These are phyloP conservation scores for Clavispora santaluciae DNA, from an alignment of 805 yeast genomes.

Conservation along the genomic window DNA sequence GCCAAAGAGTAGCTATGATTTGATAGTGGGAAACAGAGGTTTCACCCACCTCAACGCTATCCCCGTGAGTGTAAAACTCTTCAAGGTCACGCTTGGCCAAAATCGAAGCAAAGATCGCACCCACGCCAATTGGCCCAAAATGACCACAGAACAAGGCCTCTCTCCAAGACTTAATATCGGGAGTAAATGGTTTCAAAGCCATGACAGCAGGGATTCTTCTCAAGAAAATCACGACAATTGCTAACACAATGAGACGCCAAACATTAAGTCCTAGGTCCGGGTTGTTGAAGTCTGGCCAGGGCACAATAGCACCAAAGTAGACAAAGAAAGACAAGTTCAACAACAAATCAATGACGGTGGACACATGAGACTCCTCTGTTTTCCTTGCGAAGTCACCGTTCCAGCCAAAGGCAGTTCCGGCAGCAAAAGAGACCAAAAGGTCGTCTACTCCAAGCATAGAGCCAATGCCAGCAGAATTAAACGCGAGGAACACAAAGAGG, in stretches of 20 bases:
- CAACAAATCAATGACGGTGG: slow-evolving; percentile 83
- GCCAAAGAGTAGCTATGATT: slow-evolving; percentile 64
- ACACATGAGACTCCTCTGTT: slow-evolving; percentile 81
- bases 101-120: slow-evolving; percentile 82
- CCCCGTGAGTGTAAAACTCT: slow-evolving; percentile 41
- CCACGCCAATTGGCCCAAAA: slow-evolving; percentile 95
- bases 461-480: slow-evolving; percentile 86
- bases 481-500: slow-evolving; percentile 74
- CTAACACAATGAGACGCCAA: slow-evolving; percentile 76
- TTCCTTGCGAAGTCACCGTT: slow-evolving; percentile 81
- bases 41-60: slow-evolving; percentile 48
- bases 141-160: slow-evolving; percentile 94
- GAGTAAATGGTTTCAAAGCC: slow-evolving; percentile 69
- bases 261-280: slow-evolving; percentile 56
- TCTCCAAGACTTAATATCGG: slow-evolving; percentile 87
- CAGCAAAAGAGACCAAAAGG: slow-evolving; percentile 81
- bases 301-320: slow-evolving; percentile 85
- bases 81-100: slow-evolving; percentile 73
- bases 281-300: slow-evolving; percentile 77
- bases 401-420: slow-evolving; percentile 94
- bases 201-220: slow-evolving; percentile 82
- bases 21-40: slow-evolving; percentile 43
- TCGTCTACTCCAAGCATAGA: slow-evolving; percentile 87
- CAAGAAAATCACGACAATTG: slow-evolving; percentile 67
- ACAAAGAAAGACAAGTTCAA: slow-evolving; percentile 83